Conservation (phyloP, 768 basidiomycete species). For the Kwoniella sp. region DNA sequence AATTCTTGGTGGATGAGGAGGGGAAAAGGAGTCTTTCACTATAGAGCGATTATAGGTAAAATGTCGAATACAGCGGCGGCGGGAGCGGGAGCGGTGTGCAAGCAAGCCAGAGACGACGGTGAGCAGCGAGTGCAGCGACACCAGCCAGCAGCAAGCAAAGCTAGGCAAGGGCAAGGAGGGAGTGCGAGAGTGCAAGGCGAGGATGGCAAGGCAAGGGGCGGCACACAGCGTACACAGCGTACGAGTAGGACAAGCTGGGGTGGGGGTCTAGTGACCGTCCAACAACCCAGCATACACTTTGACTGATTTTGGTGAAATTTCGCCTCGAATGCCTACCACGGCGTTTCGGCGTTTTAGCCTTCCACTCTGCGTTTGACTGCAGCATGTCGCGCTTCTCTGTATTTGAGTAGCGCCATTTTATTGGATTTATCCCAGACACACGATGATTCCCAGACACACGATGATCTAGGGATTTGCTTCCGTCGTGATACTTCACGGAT, state of each 20-base stretch:
- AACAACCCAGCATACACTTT: too few relatives aligned
- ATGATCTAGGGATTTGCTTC: slow-evolving; percentile 20
- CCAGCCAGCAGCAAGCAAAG: background rate
- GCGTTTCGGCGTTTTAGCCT: slow-evolving; percentile 16
- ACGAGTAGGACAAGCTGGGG: too few relatives aligned
- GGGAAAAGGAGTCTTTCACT: background rate
- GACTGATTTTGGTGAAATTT: slow-evolving; percentile 18
- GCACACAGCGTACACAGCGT: too few relatives aligned
- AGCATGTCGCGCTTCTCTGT: background rate
- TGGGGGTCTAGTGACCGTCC: too few relatives aligned
- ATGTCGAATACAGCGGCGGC: slow-evolving; percentile 14
- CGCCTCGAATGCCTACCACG: slow-evolving; percentile 14
- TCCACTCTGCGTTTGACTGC: background rate
- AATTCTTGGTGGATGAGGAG: slow-evolving; percentile 25
- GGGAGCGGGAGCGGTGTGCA: slow-evolving; percentile 6
- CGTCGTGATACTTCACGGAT: too few relatives aligned
- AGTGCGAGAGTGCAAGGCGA: background rate
- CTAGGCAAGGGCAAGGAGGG: background rate
- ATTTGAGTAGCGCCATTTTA: too few relatives aligned
- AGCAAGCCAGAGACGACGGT: background rate
- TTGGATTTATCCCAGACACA: slow-evolving; percentile 16
- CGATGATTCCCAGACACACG: background rate
- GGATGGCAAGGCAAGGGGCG: background rate
- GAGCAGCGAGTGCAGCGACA: background rate
- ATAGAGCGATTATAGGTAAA: slow-evolving; percentile 5